These are phyloP conservation scores for Solanum virginianum DNA, from an alignment of 257 asterid genomes.

Conservation along the genomic window DNA sequence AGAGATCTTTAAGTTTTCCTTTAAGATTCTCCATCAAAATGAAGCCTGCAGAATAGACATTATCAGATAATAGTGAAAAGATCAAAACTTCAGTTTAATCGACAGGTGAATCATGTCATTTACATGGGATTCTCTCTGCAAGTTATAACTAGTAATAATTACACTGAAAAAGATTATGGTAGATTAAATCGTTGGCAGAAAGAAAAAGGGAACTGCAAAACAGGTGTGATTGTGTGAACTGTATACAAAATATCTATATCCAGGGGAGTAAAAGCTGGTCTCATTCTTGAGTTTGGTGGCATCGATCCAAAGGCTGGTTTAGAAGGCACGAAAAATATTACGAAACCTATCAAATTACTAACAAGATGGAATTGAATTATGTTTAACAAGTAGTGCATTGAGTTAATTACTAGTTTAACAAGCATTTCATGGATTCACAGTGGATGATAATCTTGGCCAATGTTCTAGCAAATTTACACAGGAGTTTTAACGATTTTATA, in stretches of 20 bases:
- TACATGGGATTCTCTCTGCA: background rate
- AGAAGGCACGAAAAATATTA: background rate
- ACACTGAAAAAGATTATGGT: background rate
- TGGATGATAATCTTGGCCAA: background rate
- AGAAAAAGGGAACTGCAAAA: background rate
- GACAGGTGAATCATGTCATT: background rate
- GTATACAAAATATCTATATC: background rate
- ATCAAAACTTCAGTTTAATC: background rate
- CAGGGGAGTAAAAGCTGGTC: background rate
- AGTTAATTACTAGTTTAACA: background rate
- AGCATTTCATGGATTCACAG: background rate
- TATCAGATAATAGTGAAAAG: background rate
- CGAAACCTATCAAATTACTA: background rate
- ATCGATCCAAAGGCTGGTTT: background rate
- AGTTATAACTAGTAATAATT: background rate
- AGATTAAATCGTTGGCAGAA: background rate
- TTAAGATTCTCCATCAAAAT: slow-evolving; percentile 34
- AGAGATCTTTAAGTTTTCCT: slow-evolving; percentile 25
- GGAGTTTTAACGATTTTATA: background rate
- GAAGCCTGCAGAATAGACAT: slow-evolving; percentile 21
- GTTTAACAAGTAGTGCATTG: background rate
- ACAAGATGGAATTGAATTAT: background rate
- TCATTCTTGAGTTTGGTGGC: background rate
- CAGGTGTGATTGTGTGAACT: background rate
- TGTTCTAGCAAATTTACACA: background rate